Evolutionary conservation across 2,329 filamentous ascomycete species (phyloP), one percentile per base, ranked within the genome.

Genomic region (Cladosporium halotolerans): DNA sequence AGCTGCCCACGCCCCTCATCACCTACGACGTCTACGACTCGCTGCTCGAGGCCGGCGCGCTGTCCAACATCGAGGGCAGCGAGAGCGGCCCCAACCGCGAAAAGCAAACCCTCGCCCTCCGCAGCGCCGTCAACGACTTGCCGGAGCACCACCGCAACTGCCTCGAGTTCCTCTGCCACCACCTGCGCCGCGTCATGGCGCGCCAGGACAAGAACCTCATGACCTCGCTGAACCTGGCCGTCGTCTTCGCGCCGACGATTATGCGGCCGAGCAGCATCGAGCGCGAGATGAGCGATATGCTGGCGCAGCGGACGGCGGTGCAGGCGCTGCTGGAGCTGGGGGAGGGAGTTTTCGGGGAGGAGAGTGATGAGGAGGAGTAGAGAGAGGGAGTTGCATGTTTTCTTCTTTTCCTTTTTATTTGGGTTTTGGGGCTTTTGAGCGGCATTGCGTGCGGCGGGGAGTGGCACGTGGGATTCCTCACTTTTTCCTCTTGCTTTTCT

Each of bases 231-330:
- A 99, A 99, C 67, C 75, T 97, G 57, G 90, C 93, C 3, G 93
- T 99, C 40, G 93, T 99, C 36, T 99, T 99, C 68, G 93, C 93
- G 8, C 93, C 93, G 7, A 99, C 93, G 1, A 95, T 99, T 62
- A 95, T 99, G 89, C 83, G 92, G 62, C 90, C 95, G 53, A 79
- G 84, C 66, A 92, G 86, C 64, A 81, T 97, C 57, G 89, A 95
- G 69, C 84, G 90, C 57, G 93, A 99, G 70, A 95, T 99, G 84
- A 92, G 85, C 31, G 93, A 99, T 68, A 95, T 96, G 78, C 88
- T 93, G 68, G 81, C 85, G 62, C 96, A 97, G 79, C 95, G 96
- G 63, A 79, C 86, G 59, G 89, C 89, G 5, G 85, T 97, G 60
- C 91, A 96, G 73, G 95, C 93, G 64, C 78, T 99, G 66, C 86